phyloP scores from a whole-genome alignment of 2,329 filamentous ascomycete genomes.

The Ascochyta lentis region DNA sequence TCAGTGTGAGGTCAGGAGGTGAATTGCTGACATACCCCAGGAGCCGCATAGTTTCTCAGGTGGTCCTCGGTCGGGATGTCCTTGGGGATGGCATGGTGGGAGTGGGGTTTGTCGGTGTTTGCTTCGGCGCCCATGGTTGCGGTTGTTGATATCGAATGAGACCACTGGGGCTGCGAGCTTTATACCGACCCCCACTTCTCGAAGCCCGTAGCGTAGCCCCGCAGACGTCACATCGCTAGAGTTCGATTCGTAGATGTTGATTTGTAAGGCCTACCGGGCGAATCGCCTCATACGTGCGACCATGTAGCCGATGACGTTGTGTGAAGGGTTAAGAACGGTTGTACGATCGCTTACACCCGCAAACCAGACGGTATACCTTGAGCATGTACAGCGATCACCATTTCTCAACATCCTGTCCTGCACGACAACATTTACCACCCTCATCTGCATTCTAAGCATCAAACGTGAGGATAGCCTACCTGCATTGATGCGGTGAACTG shows the following conservation, averaged over 20 bases:
- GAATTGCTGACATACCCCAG: constrained; percentile 44
- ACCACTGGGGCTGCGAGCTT: constrained; percentile 17
- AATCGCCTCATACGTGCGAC: neutral
- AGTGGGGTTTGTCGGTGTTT: constrained; percentile 34
- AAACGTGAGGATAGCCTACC: too few species aligned
- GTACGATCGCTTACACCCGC: too few species aligned
- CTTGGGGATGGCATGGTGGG: constrained; percentile 42
- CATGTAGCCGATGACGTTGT: neutral
- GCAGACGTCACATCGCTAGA: constrained; percentile 9
- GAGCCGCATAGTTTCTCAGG: constrained; percentile 52
- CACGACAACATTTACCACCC: too few species aligned
- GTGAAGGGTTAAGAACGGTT: neutral
- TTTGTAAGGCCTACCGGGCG: constrained; percentile 8
- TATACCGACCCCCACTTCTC: constrained; percentile 34
- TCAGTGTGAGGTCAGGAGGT: constrained; percentile 9
- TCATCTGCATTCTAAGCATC: too few species aligned
- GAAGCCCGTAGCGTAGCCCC: constrained; percentile 16
- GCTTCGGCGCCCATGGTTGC: constrained; percentile 32
- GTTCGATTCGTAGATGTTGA: constrained; percentile 1
- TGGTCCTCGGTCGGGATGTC: constrained; percentile 42
- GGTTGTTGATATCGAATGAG: constrained; percentile 3
- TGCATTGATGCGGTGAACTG: too few species aligned
- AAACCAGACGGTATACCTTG: too few species aligned
- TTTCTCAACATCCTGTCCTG: too few species aligned
- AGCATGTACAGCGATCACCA: too few species aligned